These are phyloP conservation scores for Candida gigantensis DNA, from an alignment of 1,139 yeast genomes.

Conservation along the genomic window DNA sequence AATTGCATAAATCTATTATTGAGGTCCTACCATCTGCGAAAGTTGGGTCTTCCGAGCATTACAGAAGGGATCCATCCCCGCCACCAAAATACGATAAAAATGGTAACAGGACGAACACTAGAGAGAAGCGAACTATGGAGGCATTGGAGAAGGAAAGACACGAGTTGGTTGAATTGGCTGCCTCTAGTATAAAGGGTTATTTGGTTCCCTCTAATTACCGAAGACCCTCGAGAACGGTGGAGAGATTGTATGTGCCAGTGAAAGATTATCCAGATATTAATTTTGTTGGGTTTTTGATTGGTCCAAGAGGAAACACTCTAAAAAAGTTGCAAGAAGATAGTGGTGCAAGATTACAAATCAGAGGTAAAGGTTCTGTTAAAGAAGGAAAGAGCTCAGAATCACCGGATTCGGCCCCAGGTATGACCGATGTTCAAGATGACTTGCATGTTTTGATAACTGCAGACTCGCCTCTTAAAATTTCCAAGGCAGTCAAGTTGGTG, in stretches of 20 bases:
- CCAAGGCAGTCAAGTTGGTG: constrained; percentile 72
- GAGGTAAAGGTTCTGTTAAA: constrained; percentile 95
- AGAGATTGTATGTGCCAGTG: constrained; percentile 83
- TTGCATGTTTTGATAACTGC: constrained; percentile 87
- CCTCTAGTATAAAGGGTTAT: constrained; percentile 73
- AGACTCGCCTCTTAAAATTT: constrained; percentile 76
- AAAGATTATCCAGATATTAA: constrained; percentile 89
- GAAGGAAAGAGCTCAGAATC: constrained; percentile 66
- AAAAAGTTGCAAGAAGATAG: constrained; percentile 78
- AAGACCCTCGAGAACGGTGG: constrained; percentile 68
- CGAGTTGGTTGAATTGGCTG: constrained; percentile 70
- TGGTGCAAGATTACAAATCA: constrained; percentile 82
- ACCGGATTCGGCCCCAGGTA: constrained; percentile 14
- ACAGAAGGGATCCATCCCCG: constrained; percentile 77
- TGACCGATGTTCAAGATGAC: constrained; percentile 54
- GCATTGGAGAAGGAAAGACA: constrained; percentile 79
- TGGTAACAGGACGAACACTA: constrained; percentile 84
- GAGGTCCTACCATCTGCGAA: constrained; percentile 40
- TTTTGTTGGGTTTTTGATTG: constrained; percentile 86
- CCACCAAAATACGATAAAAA: constrained; percentile 84
- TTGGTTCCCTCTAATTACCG: constrained; percentile 80
- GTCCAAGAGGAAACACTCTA: constrained; percentile 94
- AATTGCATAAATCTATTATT: constrained; percentile 48
- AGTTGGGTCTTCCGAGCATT: constrained; percentile 17
- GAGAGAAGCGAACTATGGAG: constrained; percentile 65